Conservation (phyloP, 78 protist species). For the Bodo saltans region DNA sequence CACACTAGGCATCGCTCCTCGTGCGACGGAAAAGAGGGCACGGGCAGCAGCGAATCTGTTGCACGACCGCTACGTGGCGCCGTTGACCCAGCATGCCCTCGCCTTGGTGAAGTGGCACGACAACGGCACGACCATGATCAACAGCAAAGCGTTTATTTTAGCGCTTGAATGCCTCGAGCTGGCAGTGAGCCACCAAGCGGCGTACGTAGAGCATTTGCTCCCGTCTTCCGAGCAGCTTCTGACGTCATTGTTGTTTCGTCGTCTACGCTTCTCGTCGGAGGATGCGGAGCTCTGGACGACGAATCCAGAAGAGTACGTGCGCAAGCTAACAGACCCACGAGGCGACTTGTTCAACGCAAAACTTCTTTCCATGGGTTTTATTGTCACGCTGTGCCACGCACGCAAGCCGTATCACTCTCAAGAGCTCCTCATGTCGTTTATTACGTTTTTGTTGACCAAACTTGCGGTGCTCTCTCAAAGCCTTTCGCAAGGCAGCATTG, state of each 20-base stretch:
- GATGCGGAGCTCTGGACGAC: slow-evolving; percentile 60
- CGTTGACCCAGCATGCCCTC: background rate
- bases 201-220: background rate
- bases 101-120: background rate
- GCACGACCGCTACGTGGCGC: background rate
- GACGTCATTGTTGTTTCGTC: slow-evolving; percentile 39
- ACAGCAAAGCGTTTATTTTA: background rate
- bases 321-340: slow-evolving; percentile 8
- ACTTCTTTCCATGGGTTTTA: slow-evolving; percentile 27
- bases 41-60: no score
- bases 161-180: background rate
- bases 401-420: slow-evolving; percentile 34
- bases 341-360: slow-evolving; percentile 37
- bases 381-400: slow-evolving; percentile 29
- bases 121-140: background rate
- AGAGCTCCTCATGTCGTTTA: slow-evolving; percentile 28
- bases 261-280: slow-evolving; percentile 45
- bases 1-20: no score
- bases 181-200: background rate
- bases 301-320: slow-evolving; percentile 67
- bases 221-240: slow-evolving; percentile 25
- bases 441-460: slow-evolving; percentile 31
- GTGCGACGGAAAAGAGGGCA: no score
- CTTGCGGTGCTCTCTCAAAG: slow-evolving; percentile 1
- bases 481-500: slow-evolving; percentile 1